Evolutionary conservation across 345 rosid genomes (phyloP).

Genomic region (Aurinia saxatilis): DNA sequence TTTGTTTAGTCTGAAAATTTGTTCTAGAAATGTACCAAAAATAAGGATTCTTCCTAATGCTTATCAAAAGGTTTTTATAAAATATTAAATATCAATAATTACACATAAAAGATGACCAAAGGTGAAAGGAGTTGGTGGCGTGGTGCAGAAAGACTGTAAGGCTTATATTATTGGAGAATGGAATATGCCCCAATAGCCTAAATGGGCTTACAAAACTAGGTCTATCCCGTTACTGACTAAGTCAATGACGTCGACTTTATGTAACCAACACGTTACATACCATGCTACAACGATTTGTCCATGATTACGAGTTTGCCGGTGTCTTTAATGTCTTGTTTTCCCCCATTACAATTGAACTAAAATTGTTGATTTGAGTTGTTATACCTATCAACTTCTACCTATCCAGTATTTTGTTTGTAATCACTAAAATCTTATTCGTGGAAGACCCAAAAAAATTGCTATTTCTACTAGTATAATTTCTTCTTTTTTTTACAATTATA

Average conservation of each 20-base stretch:
- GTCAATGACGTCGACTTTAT: neutral
- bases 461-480: neutral
- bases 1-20: no score
- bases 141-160: no score
- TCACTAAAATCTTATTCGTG: neutral
- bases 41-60: no score
- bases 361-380: neutral
- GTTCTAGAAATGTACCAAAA: no score
- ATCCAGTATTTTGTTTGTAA: no score
- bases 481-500: no score
- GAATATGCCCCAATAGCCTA: neutral
- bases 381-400: no score
- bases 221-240: neutral
- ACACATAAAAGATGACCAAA: no score
- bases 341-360: neutral
- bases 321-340: neutral
- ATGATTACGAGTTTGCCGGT: neutral
- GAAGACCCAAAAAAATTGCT: neutral
- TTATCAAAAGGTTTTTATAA: no score
- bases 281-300: neutral
- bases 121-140: no score
- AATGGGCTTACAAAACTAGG: slow-evolving; percentile 1
- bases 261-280: neutral
- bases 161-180: neutral
- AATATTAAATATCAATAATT: no score